Conservation (phyloP, 106 monocot genomes). For the Phalaenopsis equestris region DNA sequence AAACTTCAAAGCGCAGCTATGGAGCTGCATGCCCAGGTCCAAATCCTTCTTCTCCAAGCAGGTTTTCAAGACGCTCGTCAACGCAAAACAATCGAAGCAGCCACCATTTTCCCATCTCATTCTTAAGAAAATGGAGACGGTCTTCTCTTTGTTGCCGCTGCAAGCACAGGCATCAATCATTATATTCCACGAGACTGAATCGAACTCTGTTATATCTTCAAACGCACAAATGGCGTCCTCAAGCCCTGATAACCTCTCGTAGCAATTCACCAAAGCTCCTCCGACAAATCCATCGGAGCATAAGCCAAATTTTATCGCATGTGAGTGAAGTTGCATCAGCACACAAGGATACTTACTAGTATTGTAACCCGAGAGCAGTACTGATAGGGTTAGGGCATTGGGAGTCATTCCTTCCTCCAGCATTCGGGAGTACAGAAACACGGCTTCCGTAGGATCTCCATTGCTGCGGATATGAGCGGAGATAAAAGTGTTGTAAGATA, state of each 20-base stretch:
- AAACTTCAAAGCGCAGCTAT: conserved; percentile 37
- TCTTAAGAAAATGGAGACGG: conserved; percentile 29
- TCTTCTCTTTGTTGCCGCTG: conserved; percentile 18
- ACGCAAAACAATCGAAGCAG: conserved; percentile 41
- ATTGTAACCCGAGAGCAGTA: conserved; percentile 22
- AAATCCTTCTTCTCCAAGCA: conserved; percentile 30
- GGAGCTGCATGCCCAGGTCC: conserved; percentile 48
- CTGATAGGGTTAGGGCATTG: conserved; percentile 36
- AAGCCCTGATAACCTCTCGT: conserved; percentile 25
- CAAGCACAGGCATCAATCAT: conserved; percentile 66
- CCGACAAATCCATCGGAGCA: conserved; percentile 46
- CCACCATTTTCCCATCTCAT: conserved; percentile 25
- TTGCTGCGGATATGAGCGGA: conserved; percentile 12
- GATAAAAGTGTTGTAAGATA: conserved; percentile 59
- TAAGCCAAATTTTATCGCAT: conserved; percentile 33
- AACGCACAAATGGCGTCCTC: conserved; percentile 41
- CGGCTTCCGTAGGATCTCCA: background rate
- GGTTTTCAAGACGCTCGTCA: conserved; percentile 72
- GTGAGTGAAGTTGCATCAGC: conserved; percentile 41
- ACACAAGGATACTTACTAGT: background rate
- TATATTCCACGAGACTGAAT: conserved; percentile 56
- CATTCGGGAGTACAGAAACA: conserved; percentile 35
- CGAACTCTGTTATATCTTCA: conserved; percentile 42
- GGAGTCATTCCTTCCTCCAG: conserved; percentile 37
- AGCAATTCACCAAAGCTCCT: conserved; percentile 41